These are phyloP conservation scores for Pogostemon cablin DNA, from an alignment of 257 asterid genomes.

Conservation along the genomic window DNA sequence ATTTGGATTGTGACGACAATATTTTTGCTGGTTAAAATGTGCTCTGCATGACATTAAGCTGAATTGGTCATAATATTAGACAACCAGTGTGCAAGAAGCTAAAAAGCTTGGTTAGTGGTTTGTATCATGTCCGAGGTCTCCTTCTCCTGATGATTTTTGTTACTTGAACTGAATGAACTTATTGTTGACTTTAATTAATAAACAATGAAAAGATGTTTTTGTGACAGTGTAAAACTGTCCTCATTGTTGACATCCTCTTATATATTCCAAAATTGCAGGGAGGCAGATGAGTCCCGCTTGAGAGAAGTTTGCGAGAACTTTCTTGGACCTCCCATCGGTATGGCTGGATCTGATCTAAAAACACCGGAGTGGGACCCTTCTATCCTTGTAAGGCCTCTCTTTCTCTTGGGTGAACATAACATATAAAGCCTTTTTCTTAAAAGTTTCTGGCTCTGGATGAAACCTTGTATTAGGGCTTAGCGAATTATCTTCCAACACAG, in stretches of 20 bases:
- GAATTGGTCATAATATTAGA: too few relatives aligned
- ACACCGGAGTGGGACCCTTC: slow-evolving; percentile 78
- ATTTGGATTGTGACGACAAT: slow-evolving; percentile 4
- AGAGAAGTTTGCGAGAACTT: slow-evolving; percentile 96
- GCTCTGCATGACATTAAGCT: too few relatives aligned
- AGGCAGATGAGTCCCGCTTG: slow-evolving; percentile 86
- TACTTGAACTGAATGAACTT: too few relatives aligned
- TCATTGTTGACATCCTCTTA: neutral
- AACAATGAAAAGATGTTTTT: too few relatives aligned
- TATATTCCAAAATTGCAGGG: slow-evolving; percentile 52
- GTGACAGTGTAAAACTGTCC: too few relatives aligned
- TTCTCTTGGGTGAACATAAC: neutral
- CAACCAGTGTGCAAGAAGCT: too few relatives aligned
- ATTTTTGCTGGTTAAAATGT: neutral
- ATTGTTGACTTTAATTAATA: too few relatives aligned
- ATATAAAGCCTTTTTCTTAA: neutral
- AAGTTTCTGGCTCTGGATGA: neutral
- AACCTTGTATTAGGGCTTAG: neutral
- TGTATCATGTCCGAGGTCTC: too few relatives aligned
- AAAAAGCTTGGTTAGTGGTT: too few relatives aligned
- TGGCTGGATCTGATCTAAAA: slow-evolving; percentile 52
- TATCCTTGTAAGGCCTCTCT: slow-evolving; percentile 63
- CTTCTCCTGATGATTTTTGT: too few relatives aligned
- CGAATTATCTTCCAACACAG: too few relatives aligned
- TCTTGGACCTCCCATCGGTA: slow-evolving; percentile 96